Evolutionary conservation across 768 basidiomycete genomes (phyloP), one percentile per base, ranked within the genome.

Genomic region (Gloeophyllum trabeum): DNA sequence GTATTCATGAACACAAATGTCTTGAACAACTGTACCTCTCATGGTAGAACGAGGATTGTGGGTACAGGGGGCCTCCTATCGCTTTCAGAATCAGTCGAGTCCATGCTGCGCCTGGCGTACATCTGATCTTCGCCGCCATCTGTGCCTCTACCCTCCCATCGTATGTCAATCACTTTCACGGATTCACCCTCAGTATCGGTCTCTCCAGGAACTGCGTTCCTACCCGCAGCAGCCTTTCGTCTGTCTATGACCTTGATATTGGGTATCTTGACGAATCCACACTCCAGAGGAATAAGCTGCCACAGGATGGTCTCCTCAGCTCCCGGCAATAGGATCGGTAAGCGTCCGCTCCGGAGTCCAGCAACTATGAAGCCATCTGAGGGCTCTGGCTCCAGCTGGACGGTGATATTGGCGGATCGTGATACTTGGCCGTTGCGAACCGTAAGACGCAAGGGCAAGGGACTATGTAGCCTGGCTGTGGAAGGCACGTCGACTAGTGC

Each of bases 331-430:
- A 97, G 62, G 35, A 82, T 61, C 2, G 87, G 79, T 6, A 89
- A 48, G 6, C 78, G 71, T 3, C 77, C 76, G 39, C 65, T 73
- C 37, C 86, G 67, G 25, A 84, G 55, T 0, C 93, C 92, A 2
- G 86, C 74, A 34, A 91, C 75, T 13, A 92, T 76, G 58, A 96
- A 94, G n/a, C 71, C 67, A 32, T 87, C 86, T 0, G 61, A 46
- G 13, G 62, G 48, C 46, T 81, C 79, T 1, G 77, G 69, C 42
- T 94, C 90, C 22, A 92, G 67, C 24, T 81, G 75, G 6, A 91
- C 69, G 7, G 74, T 65, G 24, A 93, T 59, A 48, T 79, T 79
- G 1, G 83, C 81, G 2, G 87, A 75, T 25, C 78, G 71, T 5
- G 65, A 64, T 3, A 72, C 66, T 45, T 80, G 70, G 43, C 73